Percentiles rank a stretch among this genome's conserved stretches.
Conservation (phyloP, 163 green algal species). For the Trebouxia gelatinosa region DNA sequence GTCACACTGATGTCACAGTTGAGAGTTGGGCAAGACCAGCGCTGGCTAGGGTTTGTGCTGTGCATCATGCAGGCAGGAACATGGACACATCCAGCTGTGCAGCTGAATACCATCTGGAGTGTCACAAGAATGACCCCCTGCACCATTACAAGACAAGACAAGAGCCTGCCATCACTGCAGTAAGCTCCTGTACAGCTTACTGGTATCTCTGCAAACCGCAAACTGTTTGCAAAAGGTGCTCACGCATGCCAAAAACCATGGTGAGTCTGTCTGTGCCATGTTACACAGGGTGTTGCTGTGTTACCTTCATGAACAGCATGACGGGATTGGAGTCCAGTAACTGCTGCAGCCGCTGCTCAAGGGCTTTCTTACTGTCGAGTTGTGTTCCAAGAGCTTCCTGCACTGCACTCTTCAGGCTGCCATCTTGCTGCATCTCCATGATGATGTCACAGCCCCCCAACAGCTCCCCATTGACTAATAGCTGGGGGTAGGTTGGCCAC, state of each 20-base stretch:
- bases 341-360: conserved; percentile 29
- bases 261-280: too few relatives aligned
- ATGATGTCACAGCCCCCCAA: conserved; percentile 93
- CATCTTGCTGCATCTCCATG: conserved; percentile 73
- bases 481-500: conserved; percentile 90
- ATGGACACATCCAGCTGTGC: too few relatives aligned
- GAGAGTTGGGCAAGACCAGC: neutral
- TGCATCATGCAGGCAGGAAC: too few relatives aligned
- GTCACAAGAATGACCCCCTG: too few relatives aligned
- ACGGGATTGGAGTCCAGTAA: conserved; percentile 44
- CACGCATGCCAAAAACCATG: too few relatives aligned
- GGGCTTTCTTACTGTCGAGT: neutral
- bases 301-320: conserved; percentile 98
- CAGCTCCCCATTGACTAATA: conserved; percentile 86
- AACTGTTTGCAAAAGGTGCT: too few relatives aligned
- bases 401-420: conserved; percentile 51
- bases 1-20: neutral
- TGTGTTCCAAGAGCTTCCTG: conserved; percentile 6
- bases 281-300: too few relatives aligned
- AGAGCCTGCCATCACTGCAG: too few relatives aligned
- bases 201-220: too few relatives aligned
- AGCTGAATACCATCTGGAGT: too few relatives aligned
- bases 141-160: too few relatives aligned
- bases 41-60: neutral
- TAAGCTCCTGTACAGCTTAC: too few relatives aligned